These are phyloP conservation scores for Apiospora koreana DNA, from an alignment of 2,329 filamentous ascomycete species.

Conservation along the genomic window DNA sequence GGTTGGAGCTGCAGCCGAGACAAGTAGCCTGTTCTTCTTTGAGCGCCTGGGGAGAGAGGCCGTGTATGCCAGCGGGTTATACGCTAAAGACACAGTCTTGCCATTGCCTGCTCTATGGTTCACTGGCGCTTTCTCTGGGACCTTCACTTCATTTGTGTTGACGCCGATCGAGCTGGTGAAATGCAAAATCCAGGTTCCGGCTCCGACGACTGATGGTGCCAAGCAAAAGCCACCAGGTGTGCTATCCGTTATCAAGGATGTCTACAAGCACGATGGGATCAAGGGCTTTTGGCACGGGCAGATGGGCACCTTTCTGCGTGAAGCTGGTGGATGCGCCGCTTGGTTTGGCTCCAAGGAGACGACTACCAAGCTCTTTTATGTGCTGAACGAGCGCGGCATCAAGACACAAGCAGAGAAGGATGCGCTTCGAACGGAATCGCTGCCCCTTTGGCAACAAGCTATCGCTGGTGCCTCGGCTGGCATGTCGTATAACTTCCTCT, in stretches of 20 bases:
- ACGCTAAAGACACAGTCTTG: conserved; percentile 57
- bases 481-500: conserved; percentile 93
- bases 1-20: conserved; percentile 88
- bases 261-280: conserved; percentile 82
- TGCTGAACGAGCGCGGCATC: conserved; percentile 48
- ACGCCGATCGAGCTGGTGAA: conserved; percentile 97
- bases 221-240: conserved; percentile 58
- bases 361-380: conserved; percentile 69
- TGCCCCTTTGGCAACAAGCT: conserved; percentile 86
- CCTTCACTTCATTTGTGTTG: conserved; percentile 85
- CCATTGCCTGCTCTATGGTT: conserved; percentile 74
- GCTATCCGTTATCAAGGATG: conserved; percentile 70
- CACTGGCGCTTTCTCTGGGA: conserved; percentile 84
- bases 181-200: conserved; percentile 91
- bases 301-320: conserved; percentile 87
- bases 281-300: conserved; percentile 94
- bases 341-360: conserved; percentile 96
- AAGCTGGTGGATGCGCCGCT: conserved; percentile 88
- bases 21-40: conserved; percentile 89
- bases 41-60: conserved; percentile 73
- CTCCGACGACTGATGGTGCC: conserved; percentile 36
- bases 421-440: conserved; percentile 47
- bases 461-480: conserved; percentile 84
- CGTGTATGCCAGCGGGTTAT: conserved; percentile 55
- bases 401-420: conserved; percentile 41